Percentiles rank a stretch among this genome's conserved stretches.
Evolutionary conservation across 495 filamentous ascomycete genomes (phyloP).

Genomic region (Penicillium cosmopolitanum): DNA sequence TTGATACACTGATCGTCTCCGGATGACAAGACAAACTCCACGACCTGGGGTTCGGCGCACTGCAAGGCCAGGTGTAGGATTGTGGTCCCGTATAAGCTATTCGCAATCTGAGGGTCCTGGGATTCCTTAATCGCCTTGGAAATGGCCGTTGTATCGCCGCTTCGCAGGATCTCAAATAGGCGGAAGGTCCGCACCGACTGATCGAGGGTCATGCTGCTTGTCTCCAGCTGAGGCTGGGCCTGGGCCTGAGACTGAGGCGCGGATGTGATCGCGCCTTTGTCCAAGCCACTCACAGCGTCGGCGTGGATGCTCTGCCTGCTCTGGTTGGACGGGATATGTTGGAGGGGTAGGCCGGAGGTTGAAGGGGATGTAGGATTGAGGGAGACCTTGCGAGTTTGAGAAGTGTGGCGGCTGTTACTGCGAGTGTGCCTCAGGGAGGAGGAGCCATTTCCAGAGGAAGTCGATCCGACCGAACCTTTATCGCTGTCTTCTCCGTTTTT

Average conservation of each 20-base stretch:
- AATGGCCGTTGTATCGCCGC: constrained; percentile 87
- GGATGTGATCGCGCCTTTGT: constrained; percentile 28
- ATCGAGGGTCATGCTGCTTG: constrained; percentile 67
- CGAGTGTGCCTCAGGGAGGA: constrained; percentile 33
- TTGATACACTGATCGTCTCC: constrained; percentile 76
- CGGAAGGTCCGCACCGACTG: constrained; percentile 93
- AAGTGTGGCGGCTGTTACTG: constrained; percentile 36
- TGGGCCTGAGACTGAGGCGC: constrained; percentile 18
- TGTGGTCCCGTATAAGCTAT: constrained; percentile 74
- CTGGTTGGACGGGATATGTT: constrained; percentile 32
- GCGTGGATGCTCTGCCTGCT: constrained; percentile 16
- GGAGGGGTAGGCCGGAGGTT: constrained; percentile 29
- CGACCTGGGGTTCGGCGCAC: constrained; percentile 90
- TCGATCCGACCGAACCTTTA: constrained; percentile 33
- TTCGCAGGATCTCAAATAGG: constrained; percentile 88
- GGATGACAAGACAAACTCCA: constrained; percentile 90
- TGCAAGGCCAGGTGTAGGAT: constrained; percentile 95
- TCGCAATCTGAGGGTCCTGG: constrained; percentile 46
- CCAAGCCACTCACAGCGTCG: constrained; percentile 26
- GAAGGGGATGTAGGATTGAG: constrained; percentile 31
- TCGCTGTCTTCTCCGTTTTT: constrained; percentile 37
- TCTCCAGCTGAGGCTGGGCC: constrained; percentile 33
- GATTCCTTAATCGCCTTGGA: constrained; percentile 82
- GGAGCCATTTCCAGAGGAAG: constrained; percentile 29
- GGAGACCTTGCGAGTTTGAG: constrained; percentile 24